phyloP scores from a whole-genome alignment of 306 rosid genomes.

The Luffa acutangula region DNA sequence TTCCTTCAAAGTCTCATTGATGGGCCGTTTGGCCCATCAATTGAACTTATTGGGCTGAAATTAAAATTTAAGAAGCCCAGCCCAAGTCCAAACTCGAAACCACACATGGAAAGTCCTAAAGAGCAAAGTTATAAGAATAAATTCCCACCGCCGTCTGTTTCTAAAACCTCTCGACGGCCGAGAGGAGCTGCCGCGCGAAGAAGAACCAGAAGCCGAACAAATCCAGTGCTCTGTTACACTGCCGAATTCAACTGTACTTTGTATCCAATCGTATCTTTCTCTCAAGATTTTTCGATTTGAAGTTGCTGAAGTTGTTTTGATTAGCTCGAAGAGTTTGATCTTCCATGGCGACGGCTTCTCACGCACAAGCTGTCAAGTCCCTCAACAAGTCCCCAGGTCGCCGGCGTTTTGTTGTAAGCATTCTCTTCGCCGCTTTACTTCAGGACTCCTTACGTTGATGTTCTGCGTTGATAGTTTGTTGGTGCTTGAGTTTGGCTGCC shows the following conservation, averaged over 20 bases:
- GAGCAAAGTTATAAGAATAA: background rate
- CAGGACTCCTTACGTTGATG: background rate
- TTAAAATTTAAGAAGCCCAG: background rate
- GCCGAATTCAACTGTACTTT: background rate
- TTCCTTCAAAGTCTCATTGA: background rate
- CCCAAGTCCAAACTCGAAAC: background rate
- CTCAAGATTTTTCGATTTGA: background rate
- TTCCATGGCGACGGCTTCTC: slow-evolving; percentile 54
- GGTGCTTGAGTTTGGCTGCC: background rate
- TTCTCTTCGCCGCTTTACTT: background rate
- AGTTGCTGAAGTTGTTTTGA: background rate
- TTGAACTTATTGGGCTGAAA: background rate
- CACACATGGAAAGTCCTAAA: background rate
- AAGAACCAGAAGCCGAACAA: background rate
- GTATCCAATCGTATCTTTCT: background rate
- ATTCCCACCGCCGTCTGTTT: background rate
- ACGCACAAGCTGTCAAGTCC: slow-evolving; percentile 77
- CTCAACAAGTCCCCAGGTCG: slow-evolving; percentile 69
- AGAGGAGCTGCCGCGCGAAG: background rate
- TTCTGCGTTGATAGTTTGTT: background rate
- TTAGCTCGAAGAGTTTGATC: background rate
- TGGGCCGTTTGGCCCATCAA: background rate
- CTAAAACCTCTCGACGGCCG: background rate
- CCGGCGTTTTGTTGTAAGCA: slow-evolving; percentile 64
- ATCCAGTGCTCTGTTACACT: background rate